Conservation (phyloP, 2,329 filamentous ascomycete species). For the Aaosphaeria arxii region DNA sequence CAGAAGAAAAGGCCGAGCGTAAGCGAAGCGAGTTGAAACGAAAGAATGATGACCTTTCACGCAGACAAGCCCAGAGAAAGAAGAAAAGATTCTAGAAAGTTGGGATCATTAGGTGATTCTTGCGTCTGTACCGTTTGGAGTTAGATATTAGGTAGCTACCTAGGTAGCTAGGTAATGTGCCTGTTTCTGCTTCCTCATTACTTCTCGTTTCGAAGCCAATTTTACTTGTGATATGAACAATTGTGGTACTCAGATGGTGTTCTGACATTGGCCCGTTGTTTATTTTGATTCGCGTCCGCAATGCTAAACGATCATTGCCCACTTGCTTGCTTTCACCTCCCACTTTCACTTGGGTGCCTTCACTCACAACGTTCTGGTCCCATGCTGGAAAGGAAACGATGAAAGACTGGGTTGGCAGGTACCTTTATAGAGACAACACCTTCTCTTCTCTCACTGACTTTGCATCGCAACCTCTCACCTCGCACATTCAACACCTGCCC, state of each 20-base stretch:
- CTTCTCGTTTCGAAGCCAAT: neutral
- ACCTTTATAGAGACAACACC: neutral
- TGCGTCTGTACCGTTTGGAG: neutral
- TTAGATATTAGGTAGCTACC: neutral
- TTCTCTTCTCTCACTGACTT: neutral
- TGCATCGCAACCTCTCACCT: neutral
- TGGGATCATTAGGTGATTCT: neutral
- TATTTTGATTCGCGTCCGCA: neutral
- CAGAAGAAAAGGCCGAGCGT: slow-evolving; percentile 53
- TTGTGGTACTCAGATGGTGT: neutral
- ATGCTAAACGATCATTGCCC: no score
- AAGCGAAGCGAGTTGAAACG: slow-evolving; percentile 57
- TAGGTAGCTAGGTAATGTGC: no score
- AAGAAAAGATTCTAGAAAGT: slow-evolving; percentile 29
- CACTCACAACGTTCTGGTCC: neutral
- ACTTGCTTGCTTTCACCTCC: no score
- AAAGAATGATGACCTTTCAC: slow-evolving; percentile 51
- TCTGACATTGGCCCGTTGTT: neutral
- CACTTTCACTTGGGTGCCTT: no score
- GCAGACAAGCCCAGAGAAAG: slow-evolving; percentile 46
- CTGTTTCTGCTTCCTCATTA: slow-evolving; percentile 1
- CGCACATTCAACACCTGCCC: neutral
- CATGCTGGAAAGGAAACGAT: neutral
- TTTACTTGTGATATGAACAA: neutral
- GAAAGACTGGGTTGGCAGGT: neutral